These are phyloP conservation scores for Aspergillus biplanus DNA, from an alignment of 495 filamentous ascomycete species.

Conservation along the genomic window DNA sequence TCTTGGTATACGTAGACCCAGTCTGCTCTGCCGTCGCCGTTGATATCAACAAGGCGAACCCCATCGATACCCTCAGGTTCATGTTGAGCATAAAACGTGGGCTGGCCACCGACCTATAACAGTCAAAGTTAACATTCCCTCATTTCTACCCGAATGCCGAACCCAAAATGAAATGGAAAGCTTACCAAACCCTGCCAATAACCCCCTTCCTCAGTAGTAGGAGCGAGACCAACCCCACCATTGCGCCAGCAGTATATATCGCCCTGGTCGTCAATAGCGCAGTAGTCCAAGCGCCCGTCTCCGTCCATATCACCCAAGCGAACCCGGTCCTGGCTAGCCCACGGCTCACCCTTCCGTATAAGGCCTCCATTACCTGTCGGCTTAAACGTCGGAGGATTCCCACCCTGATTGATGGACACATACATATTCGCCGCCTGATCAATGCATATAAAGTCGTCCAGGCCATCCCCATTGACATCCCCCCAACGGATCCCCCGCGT, in stretches of 20 bases:
- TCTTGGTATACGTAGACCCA: slow-evolving; percentile 25
- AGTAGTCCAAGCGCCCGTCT: slow-evolving; percentile 36
- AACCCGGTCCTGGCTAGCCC: slow-evolving; percentile 12
- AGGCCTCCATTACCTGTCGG: slow-evolving; percentile 1
- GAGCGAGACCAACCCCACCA: slow-evolving; percentile 27
- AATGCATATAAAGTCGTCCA: slow-evolving; percentile 46
- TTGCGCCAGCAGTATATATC: slow-evolving; percentile 29
- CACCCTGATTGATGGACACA: slow-evolving; percentile 24
- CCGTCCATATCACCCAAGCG: slow-evolving; percentile 34
- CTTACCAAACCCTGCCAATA: slow-evolving; percentile 30
- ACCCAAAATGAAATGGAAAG: neutral
- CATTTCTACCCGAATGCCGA: too few relatives aligned
- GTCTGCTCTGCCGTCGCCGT: slow-evolving; percentile 36
- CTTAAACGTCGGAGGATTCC: slow-evolving; percentile 13
- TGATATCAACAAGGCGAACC: slow-evolving; percentile 35
- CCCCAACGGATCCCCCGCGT: slow-evolving; percentile 19
- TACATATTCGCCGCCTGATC: slow-evolving; percentile 21
- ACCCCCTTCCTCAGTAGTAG: slow-evolving; percentile 5
- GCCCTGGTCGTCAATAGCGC: slow-evolving; percentile 24
- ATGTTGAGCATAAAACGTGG: neutral
- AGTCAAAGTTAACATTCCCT: too few relatives aligned
- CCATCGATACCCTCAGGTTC: neutral
- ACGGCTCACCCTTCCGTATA: neutral
- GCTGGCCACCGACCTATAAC: neutral
- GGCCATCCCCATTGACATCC: slow-evolving; percentile 41